Base-by-base conservation (phyloP, 108 stramenopile species). In the Skeletonema potamos region DNA sequence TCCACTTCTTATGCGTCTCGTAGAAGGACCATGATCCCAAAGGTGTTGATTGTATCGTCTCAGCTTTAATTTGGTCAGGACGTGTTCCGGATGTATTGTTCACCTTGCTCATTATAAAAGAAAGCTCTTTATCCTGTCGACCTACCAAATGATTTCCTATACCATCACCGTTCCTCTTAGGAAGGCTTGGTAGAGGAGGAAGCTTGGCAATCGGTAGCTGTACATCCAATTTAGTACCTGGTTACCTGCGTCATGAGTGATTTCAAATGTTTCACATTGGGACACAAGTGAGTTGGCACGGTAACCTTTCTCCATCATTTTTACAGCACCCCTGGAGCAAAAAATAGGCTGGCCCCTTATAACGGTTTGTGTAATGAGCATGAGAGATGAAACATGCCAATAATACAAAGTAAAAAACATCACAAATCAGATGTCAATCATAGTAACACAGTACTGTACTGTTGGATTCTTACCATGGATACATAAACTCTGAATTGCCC, bases 181-280 rank as follows among this genome's bases (percentile, higher is more conserved):
- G 46, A 44, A 54, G 37, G 30, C 0, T 17, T 32, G 1, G 18
- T 12, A 54, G 11, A 27, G 48, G 68, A 43, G 71, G 71, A 26
- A 72, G 24, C 54, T 27, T 66, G 51, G 28, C 33, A 13, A 64
- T 29, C n/a, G 76, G 76, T 29, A 68, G 17, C 33, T 34, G 57
- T 77, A 73, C 71, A 72, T 79, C 65, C 77, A 79, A 58, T 79
- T 69, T 3, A 79, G 62, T 6, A 79, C 32, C 15, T 46, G 30
- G 34, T 79, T 79, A 6, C 77, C 77, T 15, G 66, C 77, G 66
- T 79, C 77, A 66, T 79, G 77, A 3, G 70, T 79, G 24, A 72
- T 36, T 18, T 61, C 1, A 36, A 66, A 79, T 36, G 70, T 66
- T 22, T 9, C 20, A 46, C 77, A 79, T 41, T 73, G 72, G 26